Conservation (phyloP, 768 basidiomycete genomes). For the Hypholoma fasciculare region DNA sequence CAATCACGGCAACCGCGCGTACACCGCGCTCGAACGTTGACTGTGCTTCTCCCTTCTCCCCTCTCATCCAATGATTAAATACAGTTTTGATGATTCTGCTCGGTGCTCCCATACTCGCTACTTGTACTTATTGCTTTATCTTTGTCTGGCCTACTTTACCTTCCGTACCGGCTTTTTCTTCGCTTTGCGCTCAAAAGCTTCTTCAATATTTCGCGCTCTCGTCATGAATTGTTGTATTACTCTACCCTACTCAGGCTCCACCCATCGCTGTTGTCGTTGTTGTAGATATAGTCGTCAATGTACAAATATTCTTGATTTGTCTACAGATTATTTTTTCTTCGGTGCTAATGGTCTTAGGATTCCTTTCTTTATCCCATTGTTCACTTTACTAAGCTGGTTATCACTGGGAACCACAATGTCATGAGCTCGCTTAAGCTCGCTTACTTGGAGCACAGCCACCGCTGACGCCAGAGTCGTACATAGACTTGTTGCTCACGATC, state of each 20-base stretch:
- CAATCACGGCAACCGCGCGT: not conserved
- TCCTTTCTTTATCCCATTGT: too few species aligned
- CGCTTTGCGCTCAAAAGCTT: not conserved
- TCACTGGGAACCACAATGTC: too few species aligned
- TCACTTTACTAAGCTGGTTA: too few species aligned
- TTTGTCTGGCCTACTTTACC: not conserved
- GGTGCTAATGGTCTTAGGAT: too few species aligned
- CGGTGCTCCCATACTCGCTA: not conserved
- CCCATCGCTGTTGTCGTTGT: not conserved
- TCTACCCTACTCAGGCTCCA: not conserved
- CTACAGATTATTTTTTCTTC: too few species aligned
- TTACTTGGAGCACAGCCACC: too few species aligned
- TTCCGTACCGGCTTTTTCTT: not conserved
- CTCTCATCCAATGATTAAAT: not conserved
- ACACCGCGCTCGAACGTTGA: not conserved
- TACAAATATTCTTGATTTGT: slow-evolving; percentile 1
- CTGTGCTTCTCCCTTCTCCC: not conserved
- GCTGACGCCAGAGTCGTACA: not conserved
- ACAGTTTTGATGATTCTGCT: not conserved
- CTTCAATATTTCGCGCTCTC: not conserved
- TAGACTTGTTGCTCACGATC: not conserved
- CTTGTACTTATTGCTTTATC: not conserved
- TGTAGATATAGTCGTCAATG: slow-evolving; percentile 3
- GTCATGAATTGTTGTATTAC: slow-evolving; percentile 1
- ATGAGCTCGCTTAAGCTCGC: too few species aligned